phyloP scores from a whole-genome alignment of 306 rosid species.

The Prunus mira region DNA sequence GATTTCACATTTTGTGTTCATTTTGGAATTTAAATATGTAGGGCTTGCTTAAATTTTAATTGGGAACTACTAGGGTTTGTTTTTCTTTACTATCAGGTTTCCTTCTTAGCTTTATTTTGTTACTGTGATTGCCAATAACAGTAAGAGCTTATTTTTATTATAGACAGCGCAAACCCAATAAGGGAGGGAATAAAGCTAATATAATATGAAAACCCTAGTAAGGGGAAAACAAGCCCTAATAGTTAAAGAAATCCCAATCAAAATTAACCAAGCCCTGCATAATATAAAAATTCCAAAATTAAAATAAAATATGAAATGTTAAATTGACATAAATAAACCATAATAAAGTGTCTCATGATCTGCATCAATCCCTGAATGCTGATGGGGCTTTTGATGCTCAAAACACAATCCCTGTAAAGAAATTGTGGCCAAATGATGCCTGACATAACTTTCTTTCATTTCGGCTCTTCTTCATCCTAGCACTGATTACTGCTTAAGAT shows the following conservation, averaged over 20 bases:
- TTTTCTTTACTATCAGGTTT: background rate
- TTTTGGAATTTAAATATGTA: background rate
- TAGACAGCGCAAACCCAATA: background rate
- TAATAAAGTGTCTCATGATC: background rate
- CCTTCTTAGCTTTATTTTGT: background rate
- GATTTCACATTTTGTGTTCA: background rate
- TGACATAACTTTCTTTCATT: background rate
- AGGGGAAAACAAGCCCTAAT: background rate
- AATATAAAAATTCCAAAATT: background rate
- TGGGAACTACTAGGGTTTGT: background rate
- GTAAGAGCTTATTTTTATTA: background rate
- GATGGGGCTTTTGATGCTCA: background rate
- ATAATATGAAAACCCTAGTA: background rate
- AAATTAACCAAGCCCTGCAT: background rate
- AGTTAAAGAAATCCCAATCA: background rate
- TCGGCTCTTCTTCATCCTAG: background rate
- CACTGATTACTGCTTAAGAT: constrained; percentile 3
- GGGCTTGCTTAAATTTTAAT: background rate
- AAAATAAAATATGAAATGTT: background rate
- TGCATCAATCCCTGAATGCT: background rate
- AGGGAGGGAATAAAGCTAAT: background rate
- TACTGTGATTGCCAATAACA: background rate
- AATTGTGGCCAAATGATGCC: constrained; percentile 10
- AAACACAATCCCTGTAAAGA: background rate
- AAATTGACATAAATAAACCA: background rate